Evolutionary conservation across 306 rosid species (phyloP).

Genomic region (Ochetophila trinervis): DNA sequence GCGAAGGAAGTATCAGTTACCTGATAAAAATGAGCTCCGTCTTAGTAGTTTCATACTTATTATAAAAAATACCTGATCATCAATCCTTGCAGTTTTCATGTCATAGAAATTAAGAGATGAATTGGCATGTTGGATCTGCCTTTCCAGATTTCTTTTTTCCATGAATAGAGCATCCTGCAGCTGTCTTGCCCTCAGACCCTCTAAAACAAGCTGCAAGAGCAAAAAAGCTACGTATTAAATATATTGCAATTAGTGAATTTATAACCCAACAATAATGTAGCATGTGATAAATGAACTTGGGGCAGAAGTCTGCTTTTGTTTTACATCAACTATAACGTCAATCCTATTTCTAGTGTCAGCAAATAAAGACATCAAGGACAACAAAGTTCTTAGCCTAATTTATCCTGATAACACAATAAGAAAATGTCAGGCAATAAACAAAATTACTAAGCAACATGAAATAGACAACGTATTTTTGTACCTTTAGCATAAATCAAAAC

Average conservation of each 20-base stretch:
- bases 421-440: neutral
- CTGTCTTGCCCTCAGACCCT: slow-evolving; percentile 74
- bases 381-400: neutral
- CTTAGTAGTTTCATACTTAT: neutral
- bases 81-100: slow-evolving; percentile 63
- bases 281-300: neutral
- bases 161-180: slow-evolving; percentile 52
- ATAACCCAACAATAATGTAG: neutral
- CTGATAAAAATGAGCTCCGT: neutral
- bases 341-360: too few relatives aligned
- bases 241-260: neutral
- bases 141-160: slow-evolving; percentile 59
- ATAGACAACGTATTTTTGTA: neutral
- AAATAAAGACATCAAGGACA: neutral
- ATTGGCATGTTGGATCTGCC: slow-evolving; percentile 67
- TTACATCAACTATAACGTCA: too few relatives aligned
- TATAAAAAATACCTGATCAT: slow-evolving; percentile 67
- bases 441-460: neutral
- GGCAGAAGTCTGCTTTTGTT: neutral
- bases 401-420: neutral
- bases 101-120: slow-evolving; percentile 62
- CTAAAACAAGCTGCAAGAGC: slow-evolving; percentile 76
- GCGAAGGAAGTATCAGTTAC: slow-evolving; percentile 33
- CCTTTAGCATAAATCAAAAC: neutral
- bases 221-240: slow-evolving; percentile 1